Evolutionary conservation across 495 filamentous ascomycete genomes (phyloP), one percentile per base, ranked within the genome.

Genomic region (Astrothelium macrocarpum): DNA sequence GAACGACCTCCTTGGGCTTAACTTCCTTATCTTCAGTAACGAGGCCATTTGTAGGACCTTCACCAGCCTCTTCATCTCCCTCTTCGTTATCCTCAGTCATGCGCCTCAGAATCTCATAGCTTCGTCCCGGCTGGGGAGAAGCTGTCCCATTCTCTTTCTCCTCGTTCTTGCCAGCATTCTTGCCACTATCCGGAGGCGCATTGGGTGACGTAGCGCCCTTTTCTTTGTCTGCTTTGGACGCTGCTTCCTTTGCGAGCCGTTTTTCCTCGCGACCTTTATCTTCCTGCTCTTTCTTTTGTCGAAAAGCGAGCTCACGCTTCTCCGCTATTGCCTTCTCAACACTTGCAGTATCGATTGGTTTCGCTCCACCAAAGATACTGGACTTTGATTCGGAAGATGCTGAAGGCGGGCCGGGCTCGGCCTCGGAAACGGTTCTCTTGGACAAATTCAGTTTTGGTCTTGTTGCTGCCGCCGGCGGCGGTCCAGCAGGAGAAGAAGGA

Each of bases 341-440:
- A 10, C 90, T 81, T 23, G 90, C 89, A 59, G 90, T 95, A 75
- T 97, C 91, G 65, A 95, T 95, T 12, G 91, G 91, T 59, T 84
- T 83, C 43, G 91, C 91, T 62, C 89, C 91, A 72, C 94, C 94
- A 74, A 98, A 98, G 28, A 90, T 90, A 75, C 85, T 97, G 20
- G 90, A 82, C 78, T 94, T 95, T 2, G 89, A 80, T 64, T 92
- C 90, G 39, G 82, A 71, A 32, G 76, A 71, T 18, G 85, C 73
- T 14, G 79, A 76, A 32, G 80, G 65, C 14, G 81, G 77, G 49
- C 81, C 82, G 1, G 81, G 76, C 3, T 78, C 73, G 53, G 79
- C 77, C 61, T 96, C 91, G 3, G 91, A 85, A 34, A 95, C 88
- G 5, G 90, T 95, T 53, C 94, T 85, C 80, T 97, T 97, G 62